phyloP scores from a whole-genome alignment of 139 green algal species.

The Volvox reticuliferus region DNA sequence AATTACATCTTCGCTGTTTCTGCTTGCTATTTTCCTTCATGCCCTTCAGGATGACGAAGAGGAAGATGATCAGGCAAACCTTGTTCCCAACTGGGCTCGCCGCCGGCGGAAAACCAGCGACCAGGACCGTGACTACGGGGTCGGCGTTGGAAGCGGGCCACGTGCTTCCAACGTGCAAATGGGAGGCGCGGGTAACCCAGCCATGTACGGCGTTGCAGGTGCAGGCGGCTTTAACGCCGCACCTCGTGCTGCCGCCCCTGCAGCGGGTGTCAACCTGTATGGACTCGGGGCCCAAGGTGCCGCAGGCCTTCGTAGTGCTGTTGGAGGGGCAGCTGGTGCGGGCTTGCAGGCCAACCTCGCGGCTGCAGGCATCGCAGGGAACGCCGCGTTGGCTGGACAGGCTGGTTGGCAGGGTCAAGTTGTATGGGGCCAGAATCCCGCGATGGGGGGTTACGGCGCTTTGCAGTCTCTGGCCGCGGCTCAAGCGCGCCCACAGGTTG shows the following conservation, averaged over 20 bases:
- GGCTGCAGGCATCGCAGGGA: not conserved
- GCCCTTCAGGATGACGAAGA: constrained; percentile 36
- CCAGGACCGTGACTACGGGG: constrained; percentile 44
- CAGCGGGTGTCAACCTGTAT: constrained; percentile 22
- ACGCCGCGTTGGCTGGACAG: constrained; percentile 14
- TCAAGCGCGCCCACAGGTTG: constrained; percentile 24
- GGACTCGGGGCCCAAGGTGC: constrained; percentile 3
- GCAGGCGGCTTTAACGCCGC: not conserved
- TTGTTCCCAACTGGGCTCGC: constrained; percentile 49
- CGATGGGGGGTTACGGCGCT: not conserved
- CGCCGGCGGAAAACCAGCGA: constrained; percentile 38
- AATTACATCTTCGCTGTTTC: too few relatives aligned
- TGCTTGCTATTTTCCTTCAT: too few relatives aligned
- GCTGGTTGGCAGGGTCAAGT: constrained; percentile 33
- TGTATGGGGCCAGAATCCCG: constrained; percentile 15
- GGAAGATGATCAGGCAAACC: constrained; percentile 42
- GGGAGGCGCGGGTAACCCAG: not conserved
- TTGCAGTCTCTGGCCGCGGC: constrained; percentile 34
- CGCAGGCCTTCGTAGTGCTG: constrained; percentile 11
- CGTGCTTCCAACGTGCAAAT: not conserved
- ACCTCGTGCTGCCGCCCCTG: not conserved
- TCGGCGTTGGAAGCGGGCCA: not conserved
- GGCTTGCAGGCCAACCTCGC: constrained; percentile 17
- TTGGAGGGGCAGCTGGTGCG: not conserved
- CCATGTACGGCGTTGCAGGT: constrained; percentile 29